Conservation (phyloP, 225 moss, liverwort and hornwort species). For the Pseudoscleropodium purum region DNA sequence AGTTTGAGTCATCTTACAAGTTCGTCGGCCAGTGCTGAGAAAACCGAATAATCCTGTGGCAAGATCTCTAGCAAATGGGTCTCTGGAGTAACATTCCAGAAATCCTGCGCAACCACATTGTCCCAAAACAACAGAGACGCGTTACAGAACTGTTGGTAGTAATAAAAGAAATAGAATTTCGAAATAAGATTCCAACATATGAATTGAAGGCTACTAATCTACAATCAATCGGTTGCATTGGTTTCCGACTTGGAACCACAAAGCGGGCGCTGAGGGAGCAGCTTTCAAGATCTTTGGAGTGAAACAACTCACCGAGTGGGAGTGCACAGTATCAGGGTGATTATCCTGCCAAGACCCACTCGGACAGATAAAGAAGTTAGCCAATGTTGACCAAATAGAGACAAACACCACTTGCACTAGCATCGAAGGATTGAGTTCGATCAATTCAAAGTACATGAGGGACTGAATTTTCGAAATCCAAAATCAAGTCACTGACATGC, state of each 20-base stretch:
- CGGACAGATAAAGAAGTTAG: neutral
- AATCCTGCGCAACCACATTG: slow-evolving; percentile 1
- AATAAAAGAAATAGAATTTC: neutral
- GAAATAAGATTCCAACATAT: neutral
- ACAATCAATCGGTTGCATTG: neutral
- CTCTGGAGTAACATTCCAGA: slow-evolving; percentile 38
- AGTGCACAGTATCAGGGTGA: neutral
- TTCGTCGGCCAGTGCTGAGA: slow-evolving; percentile 29
- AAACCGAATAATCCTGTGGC: slow-evolving; percentile 30
- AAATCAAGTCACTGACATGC: neutral
- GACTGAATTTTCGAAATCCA: neutral
- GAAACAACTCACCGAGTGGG: slow-evolving; percentile 4
- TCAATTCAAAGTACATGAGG: no score
- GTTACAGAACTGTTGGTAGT: neutral
- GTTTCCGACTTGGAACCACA: neutral
- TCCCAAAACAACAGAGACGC: neutral
- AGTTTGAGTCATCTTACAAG: slow-evolving; percentile 2
- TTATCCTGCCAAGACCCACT: slow-evolving; percentile 6
- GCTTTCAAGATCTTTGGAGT: neutral
- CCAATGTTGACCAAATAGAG: neutral
- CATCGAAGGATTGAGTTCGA: neutral
- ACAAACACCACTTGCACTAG: neutral
- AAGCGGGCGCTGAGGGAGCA: neutral
- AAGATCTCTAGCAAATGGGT: slow-evolving; percentile 4
- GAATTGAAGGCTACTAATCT: neutral